Evolutionary conservation across 139 green algal species (phyloP).

Genomic region (Chlamydomonas sphaeroides): DNA sequence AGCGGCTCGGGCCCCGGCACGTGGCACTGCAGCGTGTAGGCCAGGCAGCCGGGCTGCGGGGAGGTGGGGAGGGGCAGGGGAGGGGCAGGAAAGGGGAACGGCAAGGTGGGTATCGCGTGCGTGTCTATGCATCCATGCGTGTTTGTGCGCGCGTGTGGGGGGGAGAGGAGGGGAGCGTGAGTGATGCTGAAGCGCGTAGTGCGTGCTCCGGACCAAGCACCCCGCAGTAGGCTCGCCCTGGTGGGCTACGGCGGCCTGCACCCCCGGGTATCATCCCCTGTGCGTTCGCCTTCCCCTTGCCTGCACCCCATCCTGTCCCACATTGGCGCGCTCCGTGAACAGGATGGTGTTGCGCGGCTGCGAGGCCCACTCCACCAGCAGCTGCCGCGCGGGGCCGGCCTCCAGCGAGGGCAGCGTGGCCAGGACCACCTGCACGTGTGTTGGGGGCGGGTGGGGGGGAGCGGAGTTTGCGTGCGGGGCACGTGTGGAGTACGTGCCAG

Average conservation of each 20-base stretch:
- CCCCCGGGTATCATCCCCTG: too few species aligned
- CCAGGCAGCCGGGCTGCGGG: slow-evolving; percentile 44
- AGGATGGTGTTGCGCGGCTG: slow-evolving; percentile 82
- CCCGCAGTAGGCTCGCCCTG: too few species aligned
- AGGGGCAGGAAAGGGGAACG: background rate
- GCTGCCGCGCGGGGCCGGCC: slow-evolving; percentile 67
- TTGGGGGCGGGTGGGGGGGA: background rate
- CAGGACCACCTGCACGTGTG: slow-evolving; percentile 78
- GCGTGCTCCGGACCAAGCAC: too few species aligned
- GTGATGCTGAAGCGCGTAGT: too few species aligned
- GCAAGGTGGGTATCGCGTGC: too few species aligned
- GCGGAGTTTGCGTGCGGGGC: background rate
- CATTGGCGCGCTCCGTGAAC: slow-evolving; percentile 69
- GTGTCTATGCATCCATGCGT: too few species aligned
- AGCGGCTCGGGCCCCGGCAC: slow-evolving; percentile 37
- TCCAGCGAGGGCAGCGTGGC: slow-evolving; percentile 77
- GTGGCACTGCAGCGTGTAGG: slow-evolving; percentile 36
- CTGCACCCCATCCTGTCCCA: too few species aligned
- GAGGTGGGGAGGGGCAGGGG: background rate
- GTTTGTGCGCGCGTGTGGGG: too few species aligned
- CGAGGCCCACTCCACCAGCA: slow-evolving; percentile 87
- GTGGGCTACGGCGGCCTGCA: too few species aligned
- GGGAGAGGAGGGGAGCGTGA: too few species aligned
- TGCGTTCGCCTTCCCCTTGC: too few species aligned
- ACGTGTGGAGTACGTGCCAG: background rate